A percentile compares a stretch with the other conserved stretches of the same genome.
Evolutionary conservation across 371 early-diverging fungal species (phyloP).

Genomic region (Zopfochytrium polystomum): DNA sequence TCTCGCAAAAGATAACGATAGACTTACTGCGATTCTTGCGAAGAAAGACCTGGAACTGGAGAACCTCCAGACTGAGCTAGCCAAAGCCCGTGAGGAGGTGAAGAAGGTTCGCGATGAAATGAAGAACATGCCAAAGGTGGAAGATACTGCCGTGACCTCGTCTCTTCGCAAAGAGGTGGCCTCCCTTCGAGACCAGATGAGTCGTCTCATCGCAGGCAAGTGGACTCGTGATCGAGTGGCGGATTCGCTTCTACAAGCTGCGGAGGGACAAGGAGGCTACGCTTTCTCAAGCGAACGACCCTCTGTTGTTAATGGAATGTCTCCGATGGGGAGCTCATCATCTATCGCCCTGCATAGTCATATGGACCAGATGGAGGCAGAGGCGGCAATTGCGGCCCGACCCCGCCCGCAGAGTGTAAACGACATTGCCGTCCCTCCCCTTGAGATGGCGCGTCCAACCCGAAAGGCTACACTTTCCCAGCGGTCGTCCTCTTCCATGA

Average conservation of each 20-base stretch:
- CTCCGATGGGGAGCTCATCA: too few relatives aligned
- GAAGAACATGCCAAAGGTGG: constrained; percentile 22
- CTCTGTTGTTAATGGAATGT: neutral
- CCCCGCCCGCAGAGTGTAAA: constrained; percentile 17
- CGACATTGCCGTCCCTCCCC: constrained; percentile 16
- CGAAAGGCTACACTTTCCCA: constrained; percentile 11
- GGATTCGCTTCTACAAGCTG: constrained; percentile 30
- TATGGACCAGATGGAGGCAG: constrained; percentile 15
- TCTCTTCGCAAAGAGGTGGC: constrained; percentile 59
- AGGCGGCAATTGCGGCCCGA: constrained; percentile 17
- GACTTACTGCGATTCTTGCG: constrained; percentile 55
- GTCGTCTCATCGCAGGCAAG: constrained; percentile 41
- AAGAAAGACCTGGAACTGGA: constrained; percentile 67
- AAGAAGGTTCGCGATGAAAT: constrained; percentile 41
- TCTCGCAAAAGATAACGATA: constrained; percentile 45
- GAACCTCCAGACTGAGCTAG: constrained; percentile 58
- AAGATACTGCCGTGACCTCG: constrained; percentile 37
- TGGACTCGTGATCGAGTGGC: constrained; percentile 44
- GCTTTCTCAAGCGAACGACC: too few relatives aligned
- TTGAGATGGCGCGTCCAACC: constrained; percentile 4
- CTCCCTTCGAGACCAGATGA: constrained; percentile 58
- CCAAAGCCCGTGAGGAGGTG: constrained; percentile 55
- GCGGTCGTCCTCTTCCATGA: constrained; percentile 14
- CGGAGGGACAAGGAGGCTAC: neutral
- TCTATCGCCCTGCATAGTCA: constrained; percentile 16